Conservation (phyloP, 2,329 filamentous ascomycete genomes). For the Cytospora piceicola region DNA sequence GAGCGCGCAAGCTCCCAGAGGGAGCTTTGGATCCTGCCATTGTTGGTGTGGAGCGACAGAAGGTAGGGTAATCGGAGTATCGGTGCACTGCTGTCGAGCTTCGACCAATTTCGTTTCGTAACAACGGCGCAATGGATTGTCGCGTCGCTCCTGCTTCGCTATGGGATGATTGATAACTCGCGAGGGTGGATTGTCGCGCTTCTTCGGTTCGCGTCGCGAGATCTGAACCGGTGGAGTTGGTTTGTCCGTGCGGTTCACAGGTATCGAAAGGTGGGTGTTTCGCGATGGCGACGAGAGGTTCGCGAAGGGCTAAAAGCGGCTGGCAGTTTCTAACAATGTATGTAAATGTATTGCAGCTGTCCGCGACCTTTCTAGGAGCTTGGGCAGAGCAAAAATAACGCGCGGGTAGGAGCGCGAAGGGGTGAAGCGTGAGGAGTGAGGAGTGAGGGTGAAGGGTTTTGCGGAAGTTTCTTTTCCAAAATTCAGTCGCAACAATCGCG, state of each 20-base stretch:
- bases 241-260: constrained; percentile 2
- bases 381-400: background rate
- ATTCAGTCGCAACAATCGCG: constrained; percentile 23
- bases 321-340: background rate
- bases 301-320: background rate
- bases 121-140: background rate
- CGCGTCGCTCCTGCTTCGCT: constrained; percentile 4
- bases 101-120: background rate
- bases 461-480: constrained; percentile 27
- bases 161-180: background rate
- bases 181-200: background rate
- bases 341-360: background rate
- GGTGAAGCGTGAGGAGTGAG: constrained; percentile 10
- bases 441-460: constrained; percentile 21
- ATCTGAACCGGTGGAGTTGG: background rate
- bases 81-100: background rate
- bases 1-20: constrained; percentile 26
- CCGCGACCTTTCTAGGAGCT: background rate
- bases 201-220: constrained; percentile 5
- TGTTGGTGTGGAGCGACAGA: background rate
- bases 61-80: background rate
- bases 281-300: background rate
- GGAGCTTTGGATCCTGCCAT: constrained; percentile 27
- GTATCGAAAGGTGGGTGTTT: background rate
- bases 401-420: background rate